Evolutionary conservation across 306 rosid genomes (phyloP), one percentile per base, ranked within the genome.

Genomic region (Vachellia pachyceras): DNA sequence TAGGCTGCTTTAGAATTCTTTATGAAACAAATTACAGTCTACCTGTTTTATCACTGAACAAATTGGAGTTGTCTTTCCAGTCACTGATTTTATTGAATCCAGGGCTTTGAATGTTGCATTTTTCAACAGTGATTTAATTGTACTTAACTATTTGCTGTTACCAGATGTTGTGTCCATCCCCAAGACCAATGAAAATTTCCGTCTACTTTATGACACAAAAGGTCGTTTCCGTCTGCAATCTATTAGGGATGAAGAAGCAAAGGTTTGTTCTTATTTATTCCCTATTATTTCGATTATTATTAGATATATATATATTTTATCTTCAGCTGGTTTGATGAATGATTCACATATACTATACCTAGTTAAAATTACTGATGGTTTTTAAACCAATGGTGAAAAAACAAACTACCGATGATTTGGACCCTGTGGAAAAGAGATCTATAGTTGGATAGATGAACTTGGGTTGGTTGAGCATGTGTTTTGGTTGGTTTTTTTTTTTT

Each of bases 101-200:
- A 36, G 0, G 15, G 10, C 45, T 20, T 44, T 20, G n/a, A 35
- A 22, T 42, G 36, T 44, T 41, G 46, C 40, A 35, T 5, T 71
- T 50, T 50, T 65, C 18, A 5, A 18, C 45, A 9, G 46, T 40
- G 37, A 52, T 6, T 76, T 25, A 49, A 14, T 54, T 82, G 55
- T 61, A 46, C 12, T 42, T n/a, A 23, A 23, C 7, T 39, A 15
- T 36, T 33, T 29, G 4, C 4, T 80, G 47, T 42, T 72, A 61
- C 78, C 87, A 89, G 93, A 91, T 85, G 92, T 89, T 44, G 85
- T 91, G 22, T 89, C 95, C 40, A 89, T 91, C 65, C 95, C 93
- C n/a, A 89, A 91, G 83, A 89, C 91, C 11, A 87, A 86, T 40
- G 91, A 89, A 82, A 91, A 87, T 39, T 89, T 89, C 78, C 95